Conservation (phyloP, 2,329 filamentous ascomycete species). For the Graphiopsis chlorocephala region DNA sequence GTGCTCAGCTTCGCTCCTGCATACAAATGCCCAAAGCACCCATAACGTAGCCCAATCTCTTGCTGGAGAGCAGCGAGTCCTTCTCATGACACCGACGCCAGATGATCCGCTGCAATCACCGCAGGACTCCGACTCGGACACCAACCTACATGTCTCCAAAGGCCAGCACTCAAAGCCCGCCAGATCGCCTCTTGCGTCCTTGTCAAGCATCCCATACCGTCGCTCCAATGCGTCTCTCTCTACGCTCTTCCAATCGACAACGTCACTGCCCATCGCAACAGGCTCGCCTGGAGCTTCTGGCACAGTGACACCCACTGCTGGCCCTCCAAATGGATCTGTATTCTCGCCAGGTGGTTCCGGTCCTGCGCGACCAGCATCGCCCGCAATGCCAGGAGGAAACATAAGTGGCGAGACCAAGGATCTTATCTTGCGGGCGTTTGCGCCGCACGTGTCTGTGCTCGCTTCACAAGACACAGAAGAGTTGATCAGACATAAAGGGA, state of each 20-base stretch:
- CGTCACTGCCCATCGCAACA: slow-evolving; percentile 38
- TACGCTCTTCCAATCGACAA: slow-evolving; percentile 52
- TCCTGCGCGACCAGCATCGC: slow-evolving; percentile 36
- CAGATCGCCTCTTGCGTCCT: slow-evolving; percentile 57
- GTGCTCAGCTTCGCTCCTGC: background rate
- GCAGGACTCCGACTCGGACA: slow-evolving; percentile 66
- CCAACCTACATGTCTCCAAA: slow-evolving; percentile 60
- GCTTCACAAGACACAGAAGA: slow-evolving; percentile 84
- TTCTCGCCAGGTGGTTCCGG: slow-evolving; percentile 41
- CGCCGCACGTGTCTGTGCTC: slow-evolving; percentile 83
- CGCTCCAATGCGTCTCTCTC: slow-evolving; percentile 52
- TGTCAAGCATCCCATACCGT: slow-evolving; percentile 55
- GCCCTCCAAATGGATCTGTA: slow-evolving; percentile 37
- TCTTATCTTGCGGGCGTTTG: slow-evolving; percentile 78
- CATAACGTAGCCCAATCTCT: slow-evolving; percentile 1
- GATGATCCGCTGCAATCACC: slow-evolving; percentile 66
- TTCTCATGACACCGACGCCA: slow-evolving; percentile 63
- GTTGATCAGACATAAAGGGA: slow-evolving; percentile 78
- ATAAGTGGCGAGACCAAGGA: slow-evolving; percentile 45
- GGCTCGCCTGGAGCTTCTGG: slow-evolving; percentile 33
- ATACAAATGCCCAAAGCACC: slow-evolving; percentile 19
- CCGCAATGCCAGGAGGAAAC: slow-evolving; percentile 40
- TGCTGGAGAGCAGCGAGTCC: slow-evolving; percentile 4
- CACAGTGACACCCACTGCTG: slow-evolving; percentile 41
- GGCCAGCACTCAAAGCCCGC: slow-evolving; percentile 34